These are phyloP conservation scores for Nematocida sp. DNA, from an alignment of 371 early-diverging fungal species.

Conservation along the genomic window DNA sequence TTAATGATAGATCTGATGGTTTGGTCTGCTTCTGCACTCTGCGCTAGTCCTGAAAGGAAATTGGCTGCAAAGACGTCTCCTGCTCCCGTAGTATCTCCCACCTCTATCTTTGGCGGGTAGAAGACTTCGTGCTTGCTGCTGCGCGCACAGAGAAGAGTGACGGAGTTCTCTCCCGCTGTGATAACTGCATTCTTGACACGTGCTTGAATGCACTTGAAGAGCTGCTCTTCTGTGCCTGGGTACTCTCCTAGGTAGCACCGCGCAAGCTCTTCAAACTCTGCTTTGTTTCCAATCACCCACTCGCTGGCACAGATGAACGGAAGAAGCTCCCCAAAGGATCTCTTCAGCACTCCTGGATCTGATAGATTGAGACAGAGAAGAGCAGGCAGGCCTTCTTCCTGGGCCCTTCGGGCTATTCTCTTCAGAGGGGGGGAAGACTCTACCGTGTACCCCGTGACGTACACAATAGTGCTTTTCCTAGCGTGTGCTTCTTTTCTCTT, in stretches of 20 bases:
- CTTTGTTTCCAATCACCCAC: conserved; percentile 44
- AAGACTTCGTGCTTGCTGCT: no score
- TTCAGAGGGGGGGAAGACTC: background rate
- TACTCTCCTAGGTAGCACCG: background rate
- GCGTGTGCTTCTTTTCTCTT: background rate
- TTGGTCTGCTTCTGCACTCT: no score
- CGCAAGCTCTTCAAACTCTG: conserved; percentile 9
- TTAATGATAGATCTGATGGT: no score
- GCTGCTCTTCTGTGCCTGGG: background rate
- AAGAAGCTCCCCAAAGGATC: conserved; percentile 2
- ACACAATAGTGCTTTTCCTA: background rate
- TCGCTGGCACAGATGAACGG: conserved; percentile 18
- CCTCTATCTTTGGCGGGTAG: conserved; percentile 21
- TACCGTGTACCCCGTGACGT: conserved; percentile 38
- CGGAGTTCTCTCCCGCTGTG: conserved; percentile 18
- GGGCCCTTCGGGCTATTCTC: background rate
- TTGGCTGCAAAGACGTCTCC: conserved; percentile 43
- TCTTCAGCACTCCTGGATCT: conserved; percentile 31
- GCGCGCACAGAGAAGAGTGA: no score
- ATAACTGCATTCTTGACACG: conserved; percentile 3
- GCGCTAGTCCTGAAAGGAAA: conserved; percentile 16
- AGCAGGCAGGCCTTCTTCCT: no score
- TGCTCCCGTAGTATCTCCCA: conserved; percentile 31
- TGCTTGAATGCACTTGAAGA: background rate
- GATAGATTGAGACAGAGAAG: conserved; percentile 23